A percentile compares a stretch with the other conserved stretches of the same genome.
Conservation (phyloP, 805 yeast species). For the Kuraishia cidri region DNA sequence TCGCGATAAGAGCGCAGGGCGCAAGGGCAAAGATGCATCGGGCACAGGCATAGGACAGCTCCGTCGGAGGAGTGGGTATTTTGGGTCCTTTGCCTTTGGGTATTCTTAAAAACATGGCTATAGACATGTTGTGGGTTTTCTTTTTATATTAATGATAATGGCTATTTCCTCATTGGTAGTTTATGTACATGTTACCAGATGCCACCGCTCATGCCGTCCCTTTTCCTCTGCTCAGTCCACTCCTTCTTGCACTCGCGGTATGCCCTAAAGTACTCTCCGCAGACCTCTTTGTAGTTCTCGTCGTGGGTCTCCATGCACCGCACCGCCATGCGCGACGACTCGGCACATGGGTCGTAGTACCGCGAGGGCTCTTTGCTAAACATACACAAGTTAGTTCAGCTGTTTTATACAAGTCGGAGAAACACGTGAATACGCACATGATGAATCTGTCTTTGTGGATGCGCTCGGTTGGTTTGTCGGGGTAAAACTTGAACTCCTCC, state of each 20-base stretch:
- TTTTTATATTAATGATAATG: too few relatives aligned
- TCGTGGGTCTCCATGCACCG: conserved; percentile 75
- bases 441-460: conserved; percentile 63
- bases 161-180: too few relatives aligned
- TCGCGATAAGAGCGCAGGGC: too few relatives aligned
- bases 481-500: conserved; percentile 60
- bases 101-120: too few relatives aligned
- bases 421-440: conserved; percentile 13
- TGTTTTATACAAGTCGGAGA: not conserved
- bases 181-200: conserved; percentile 18
- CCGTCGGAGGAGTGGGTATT: too few relatives aligned
- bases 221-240: conserved; percentile 31
- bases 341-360: conserved; percentile 90
- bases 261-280: conserved; percentile 82
- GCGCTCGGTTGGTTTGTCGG: conserved; percentile 77
- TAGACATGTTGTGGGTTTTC: too few relatives aligned
- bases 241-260: conserved; percentile 85
- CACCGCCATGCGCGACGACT: conserved; percentile 80
- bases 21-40: too few relatives aligned
- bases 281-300: conserved; percentile 55
- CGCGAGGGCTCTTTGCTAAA: conserved; percentile 63
- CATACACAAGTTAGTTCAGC: not conserved
- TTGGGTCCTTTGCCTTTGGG: too few relatives aligned
- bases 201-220: conserved; percentile 16
- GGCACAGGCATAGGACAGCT: too few relatives aligned